Conservation (phyloP, 2,329 filamentous ascomycete species). For the Xylaria sp. region DNA sequence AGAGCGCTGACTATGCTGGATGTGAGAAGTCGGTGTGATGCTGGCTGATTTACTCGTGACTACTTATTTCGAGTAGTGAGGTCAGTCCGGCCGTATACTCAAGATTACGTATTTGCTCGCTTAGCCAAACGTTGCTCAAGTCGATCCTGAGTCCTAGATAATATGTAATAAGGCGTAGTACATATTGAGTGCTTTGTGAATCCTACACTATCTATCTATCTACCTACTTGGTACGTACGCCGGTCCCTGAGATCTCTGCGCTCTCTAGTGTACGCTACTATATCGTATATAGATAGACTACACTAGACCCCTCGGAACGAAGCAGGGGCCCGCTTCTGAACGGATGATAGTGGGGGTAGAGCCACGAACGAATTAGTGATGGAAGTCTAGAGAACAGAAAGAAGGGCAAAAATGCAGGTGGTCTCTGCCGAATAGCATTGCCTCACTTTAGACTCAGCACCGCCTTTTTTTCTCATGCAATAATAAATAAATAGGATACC, state of each 20-base stretch:
- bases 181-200: conserved; percentile 6
- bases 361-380: conserved; percentile 37
- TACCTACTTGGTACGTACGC: background rate
- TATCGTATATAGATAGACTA: background rate
- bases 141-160: background rate
- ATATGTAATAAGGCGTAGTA: background rate
- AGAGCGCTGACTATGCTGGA: conserved; percentile 4
- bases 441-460: conserved; percentile 17
- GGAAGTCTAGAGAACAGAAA: conserved; percentile 36
- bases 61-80: background rate
- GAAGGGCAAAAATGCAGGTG: conserved; percentile 22
- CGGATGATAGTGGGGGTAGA: conserved; percentile 42
- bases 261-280: background rate
- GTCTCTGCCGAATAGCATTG: conserved; percentile 11
- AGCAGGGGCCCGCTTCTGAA: conserved; percentile 36
- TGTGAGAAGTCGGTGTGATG: conserved; percentile 33
- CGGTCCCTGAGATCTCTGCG: background rate
- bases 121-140: background rate
- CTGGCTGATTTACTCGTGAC: conserved; percentile 8
- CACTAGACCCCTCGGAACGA: conserved; percentile 18
- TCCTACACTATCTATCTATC: background rate
- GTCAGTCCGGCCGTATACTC: background rate
- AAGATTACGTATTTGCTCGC: background rate
- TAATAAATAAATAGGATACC: conserved; percentile 3
- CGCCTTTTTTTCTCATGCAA: conserved; percentile 8